Evolutionary conservation across 345 rosid species (phyloP).

Genomic region (Brassica nigra): DNA sequence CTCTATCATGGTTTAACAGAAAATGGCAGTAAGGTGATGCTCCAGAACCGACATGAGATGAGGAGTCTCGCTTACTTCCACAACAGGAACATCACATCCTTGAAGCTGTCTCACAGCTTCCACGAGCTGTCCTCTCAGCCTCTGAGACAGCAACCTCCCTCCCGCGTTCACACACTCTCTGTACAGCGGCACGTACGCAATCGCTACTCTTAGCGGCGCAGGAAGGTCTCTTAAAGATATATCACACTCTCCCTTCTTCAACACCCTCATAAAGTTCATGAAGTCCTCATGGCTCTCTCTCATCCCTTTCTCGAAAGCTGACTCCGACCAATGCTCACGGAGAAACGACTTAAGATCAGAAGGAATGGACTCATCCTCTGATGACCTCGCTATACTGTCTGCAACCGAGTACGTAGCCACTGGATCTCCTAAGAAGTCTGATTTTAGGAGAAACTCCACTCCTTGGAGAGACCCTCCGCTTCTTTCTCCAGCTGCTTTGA

Average conservation of each 20-base stretch:
- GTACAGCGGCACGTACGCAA: constrained; percentile 80
- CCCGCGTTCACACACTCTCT: constrained; percentile 70
- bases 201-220: constrained; percentile 72
- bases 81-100: constrained; percentile 51
- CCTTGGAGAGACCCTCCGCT: constrained; percentile 92
- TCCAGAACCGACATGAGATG: constrained; percentile 71
- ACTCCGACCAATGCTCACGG: constrained; percentile 83
- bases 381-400: constrained; percentile 87
- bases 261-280: constrained; percentile 64
- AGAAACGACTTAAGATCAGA: constrained; percentile 73
- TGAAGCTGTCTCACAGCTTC: constrained; percentile 85
- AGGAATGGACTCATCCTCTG: constrained; percentile 72
- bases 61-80: constrained; percentile 46
- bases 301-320: constrained; percentile 73
- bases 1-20: constrained; percentile 37
- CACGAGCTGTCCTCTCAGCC: constrained; percentile 83
- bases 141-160: constrained; percentile 69
- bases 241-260: constrained; percentile 69
- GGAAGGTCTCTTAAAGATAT: constrained; percentile 73
- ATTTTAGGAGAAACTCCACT: constrained; percentile 85
- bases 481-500: constrained; percentile 95
- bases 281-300: constrained; percentile 69
- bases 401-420: constrained; percentile 83
- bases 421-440: constrained; percentile 83
- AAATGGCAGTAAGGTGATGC: constrained; percentile 75